phyloP scores from a whole-genome alignment of 2,329 filamentous ascomycete genomes.

The Stagonosporopsis vannaccii region DNA sequence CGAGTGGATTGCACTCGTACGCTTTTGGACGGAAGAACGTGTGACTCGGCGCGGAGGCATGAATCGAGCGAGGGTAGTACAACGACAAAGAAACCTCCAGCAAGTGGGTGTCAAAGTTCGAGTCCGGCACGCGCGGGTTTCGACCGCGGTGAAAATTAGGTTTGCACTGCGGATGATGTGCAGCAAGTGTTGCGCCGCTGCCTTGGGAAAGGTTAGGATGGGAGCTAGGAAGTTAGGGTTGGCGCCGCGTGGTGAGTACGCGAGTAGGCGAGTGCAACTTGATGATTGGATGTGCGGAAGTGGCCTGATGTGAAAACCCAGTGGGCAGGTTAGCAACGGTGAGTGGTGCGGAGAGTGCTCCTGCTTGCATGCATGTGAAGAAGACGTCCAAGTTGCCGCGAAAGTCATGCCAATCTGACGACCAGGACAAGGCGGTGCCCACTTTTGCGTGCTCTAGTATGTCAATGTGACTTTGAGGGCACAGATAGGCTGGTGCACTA shows the following conservation, averaged over 20 bases:
- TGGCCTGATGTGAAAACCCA: background rate
- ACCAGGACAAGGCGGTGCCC: background rate
- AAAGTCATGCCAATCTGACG: background rate
- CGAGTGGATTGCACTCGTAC: background rate
- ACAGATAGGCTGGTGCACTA: background rate
- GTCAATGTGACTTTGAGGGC: background rate
- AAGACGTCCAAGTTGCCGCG: background rate
- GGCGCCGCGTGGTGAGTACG: constrained; percentile 6
- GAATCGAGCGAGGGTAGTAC: background rate
- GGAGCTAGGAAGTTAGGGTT: constrained; percentile 12
- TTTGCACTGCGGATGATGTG: constrained; percentile 20
- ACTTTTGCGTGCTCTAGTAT: background rate
- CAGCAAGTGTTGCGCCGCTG: constrained; percentile 10
- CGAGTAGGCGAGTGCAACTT: background rate
- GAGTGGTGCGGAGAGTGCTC: constrained; percentile 12
- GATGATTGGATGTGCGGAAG: constrained; percentile 1
- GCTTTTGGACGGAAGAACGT: background rate
- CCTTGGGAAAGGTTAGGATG: constrained; percentile 1
- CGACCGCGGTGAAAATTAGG: constrained; percentile 19
- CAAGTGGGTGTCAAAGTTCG: constrained; percentile 3
- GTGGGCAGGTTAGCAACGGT: background rate
- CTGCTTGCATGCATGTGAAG: background rate
- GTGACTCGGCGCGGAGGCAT: background rate
- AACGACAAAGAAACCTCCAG: background rate
- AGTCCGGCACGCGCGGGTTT: constrained; percentile 1